These are phyloP conservation scores for Tephrocybe sp. DNA, from an alignment of 768 basidiomycete genomes.

Conservation along the genomic window DNA sequence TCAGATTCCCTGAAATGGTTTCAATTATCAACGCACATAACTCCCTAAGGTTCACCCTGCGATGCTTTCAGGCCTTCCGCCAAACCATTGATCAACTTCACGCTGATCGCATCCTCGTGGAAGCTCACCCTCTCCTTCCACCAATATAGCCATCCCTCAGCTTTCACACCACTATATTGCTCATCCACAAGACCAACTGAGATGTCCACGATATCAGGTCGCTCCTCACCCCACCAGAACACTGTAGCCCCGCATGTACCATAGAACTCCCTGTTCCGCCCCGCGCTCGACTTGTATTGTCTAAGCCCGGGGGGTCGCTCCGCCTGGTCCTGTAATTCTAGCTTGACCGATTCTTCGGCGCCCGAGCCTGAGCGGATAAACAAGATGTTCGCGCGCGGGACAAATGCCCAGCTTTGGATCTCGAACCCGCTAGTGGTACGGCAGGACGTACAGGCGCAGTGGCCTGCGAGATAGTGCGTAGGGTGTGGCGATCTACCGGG, in stretches of 20 bases:
- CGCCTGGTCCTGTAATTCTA: conserved; percentile 12
- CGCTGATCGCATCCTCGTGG: conserved; percentile 17
- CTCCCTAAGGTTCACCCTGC: no score
- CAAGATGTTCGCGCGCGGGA: conserved; percentile 22
- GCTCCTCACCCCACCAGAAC: conserved; percentile 26
- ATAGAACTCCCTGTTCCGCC: conserved; percentile 28
- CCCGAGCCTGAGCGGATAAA: conserved; percentile 13
- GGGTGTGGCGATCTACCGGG: no score
- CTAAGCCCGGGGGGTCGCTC: conserved; percentile 21
- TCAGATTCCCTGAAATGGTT: no score
- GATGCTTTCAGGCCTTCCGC: conserved; percentile 10
- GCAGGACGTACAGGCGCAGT: conserved; percentile 28
- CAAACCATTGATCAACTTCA: conserved; percentile 12
- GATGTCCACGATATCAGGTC: conserved; percentile 25
- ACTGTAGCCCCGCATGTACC: conserved; percentile 30
- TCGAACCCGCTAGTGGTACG: conserved; percentile 23
- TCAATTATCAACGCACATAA: no score
- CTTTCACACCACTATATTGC: conserved; percentile 11
- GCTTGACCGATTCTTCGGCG: conserved; percentile 16
- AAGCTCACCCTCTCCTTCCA: conserved; percentile 19
- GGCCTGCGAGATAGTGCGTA: conserved; percentile 24
- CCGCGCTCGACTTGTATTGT: conserved; percentile 23
- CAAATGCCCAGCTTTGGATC: conserved; percentile 26
- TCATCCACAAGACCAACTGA: conserved; percentile 23
- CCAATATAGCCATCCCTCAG: conserved; percentile 24